Base-by-base conservation (phyloP, 768 basidiomycete genomes). In the Suillus clintonianus region DNA sequence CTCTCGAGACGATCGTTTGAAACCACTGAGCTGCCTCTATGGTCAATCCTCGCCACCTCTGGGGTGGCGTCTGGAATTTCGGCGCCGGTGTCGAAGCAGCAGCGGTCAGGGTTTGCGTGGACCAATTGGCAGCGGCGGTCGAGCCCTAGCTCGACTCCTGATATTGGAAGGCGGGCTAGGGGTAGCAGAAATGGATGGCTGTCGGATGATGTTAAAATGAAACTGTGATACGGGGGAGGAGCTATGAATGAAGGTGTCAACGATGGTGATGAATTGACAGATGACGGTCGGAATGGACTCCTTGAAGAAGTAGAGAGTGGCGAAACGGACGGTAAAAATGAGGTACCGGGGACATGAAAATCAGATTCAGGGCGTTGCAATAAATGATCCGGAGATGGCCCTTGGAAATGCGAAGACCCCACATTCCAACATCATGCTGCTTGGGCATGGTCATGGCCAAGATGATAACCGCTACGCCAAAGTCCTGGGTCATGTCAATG, bases 1-100 rank as follows among this genome's bases (percentile, higher is more conserved):
- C 92, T 9, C 83, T 80, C 4, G 90, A 90, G 3, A 92, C 92
- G 57, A 92, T 85, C 10, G 77, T 77, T 69, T 93, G 92, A 62
- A 95, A 78, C 93, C 93, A 95, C 72, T 89, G 89, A 3, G 92
- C 93, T 3, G 86, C 89, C 65, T 95, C 93, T 81, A 92, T 79
- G 10, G 92, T 92, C 59, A 88, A 79, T 1, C 89, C 91, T 51
- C 89, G 83, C 84, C 86, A 94, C 67, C 82, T 86, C 5, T 84
- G 79, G 2, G 85, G 74, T 0, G 86, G 83, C 0, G 80, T 78
- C 62, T 83, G 83, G 71, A 92, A 93, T 62, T 79, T 82, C 14
- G 88, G 89, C 17, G 82, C 64, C 15, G 74, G 70, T n/a, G 76
- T 60, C 43, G 69, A 65, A 27, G 66, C 70, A 51, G 70, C 71